Base-by-base conservation (phyloP, 345 rosid species). In the Leavenworthia alabamica region DNA sequence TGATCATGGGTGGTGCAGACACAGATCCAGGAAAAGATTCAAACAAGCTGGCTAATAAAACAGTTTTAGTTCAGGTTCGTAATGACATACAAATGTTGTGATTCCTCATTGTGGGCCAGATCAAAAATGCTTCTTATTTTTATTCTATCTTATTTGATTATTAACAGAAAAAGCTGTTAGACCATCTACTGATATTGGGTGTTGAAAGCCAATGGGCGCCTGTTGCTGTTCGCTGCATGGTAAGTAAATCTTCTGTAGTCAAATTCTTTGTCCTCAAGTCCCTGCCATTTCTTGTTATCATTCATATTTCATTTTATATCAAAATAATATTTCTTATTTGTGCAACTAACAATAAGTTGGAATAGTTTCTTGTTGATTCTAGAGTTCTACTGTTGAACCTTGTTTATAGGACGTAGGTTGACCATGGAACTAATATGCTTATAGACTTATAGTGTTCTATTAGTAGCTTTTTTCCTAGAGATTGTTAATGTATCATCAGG, bases 201-300 rank as follows among this genome's bases (percentile, higher is more conserved):
- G 81, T 90, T 47, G 99, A 90, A 78, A 90, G 90, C 80, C 91
- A 86, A 66, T 94, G 97, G 99, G 89, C 96, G 35, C 95, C 97
- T 59, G 73, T 90, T 71, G 73, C 92, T 69, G 77, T 88, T 40
- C 99, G 97, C 28, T 88, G 95, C 73, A 79, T 72, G 62, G 99
- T 94, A 82, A 74, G 86, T 37, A 27, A 16, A 59, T 63, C 58
- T 54, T 58, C 43, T 42, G 13, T 27, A 5, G 36, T 58, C 47
- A 33, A 64, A 32, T 8, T 39, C 2, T 37, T 14, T 70, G 14
- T 47, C 58, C 58, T 27, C 6, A 2, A 8, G 57, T 39, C 46
- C 26, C 17, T 56, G 27, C 44, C 37, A 22, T 39, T 40, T 71
- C 22, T 41, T 47, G 4, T 71, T 56, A 40, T 41, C 32, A 32